Conservation (phyloP, 2,329 filamentous ascomycete species). For the Exophiala aquamarina region DNA sequence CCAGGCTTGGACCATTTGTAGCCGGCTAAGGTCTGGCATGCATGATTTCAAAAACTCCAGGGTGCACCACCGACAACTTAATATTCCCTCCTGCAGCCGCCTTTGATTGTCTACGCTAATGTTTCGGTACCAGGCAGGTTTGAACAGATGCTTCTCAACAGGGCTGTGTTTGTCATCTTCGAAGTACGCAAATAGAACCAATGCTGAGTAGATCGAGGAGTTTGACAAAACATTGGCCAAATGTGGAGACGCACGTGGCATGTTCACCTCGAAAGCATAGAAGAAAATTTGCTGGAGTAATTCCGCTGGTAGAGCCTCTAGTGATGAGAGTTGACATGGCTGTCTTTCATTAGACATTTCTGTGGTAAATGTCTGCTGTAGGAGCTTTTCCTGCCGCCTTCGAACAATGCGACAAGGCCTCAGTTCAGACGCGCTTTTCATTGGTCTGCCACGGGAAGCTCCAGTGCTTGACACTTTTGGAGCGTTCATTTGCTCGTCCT, state of each 20-base stretch:
- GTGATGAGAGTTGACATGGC: conserved; percentile 27
- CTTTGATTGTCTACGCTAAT: conserved; percentile 31
- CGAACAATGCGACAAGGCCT: conserved; percentile 11
- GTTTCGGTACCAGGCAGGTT: conserved; percentile 37
- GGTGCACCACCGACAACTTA: conserved; percentile 43
- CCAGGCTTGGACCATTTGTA: conserved; percentile 38
- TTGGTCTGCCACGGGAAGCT: conserved; percentile 18
- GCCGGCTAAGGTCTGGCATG: conserved; percentile 35
- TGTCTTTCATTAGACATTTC: not conserved
- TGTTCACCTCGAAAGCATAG: conserved; percentile 45
- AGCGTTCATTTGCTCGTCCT: too few relatives aligned
- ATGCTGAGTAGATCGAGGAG: conserved; percentile 40
- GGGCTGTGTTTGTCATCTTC: conserved; percentile 35
- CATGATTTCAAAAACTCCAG: conserved; percentile 34
- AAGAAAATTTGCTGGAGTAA: conserved; percentile 54
- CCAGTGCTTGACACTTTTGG: not conserved
- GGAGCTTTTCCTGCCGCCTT: conserved; percentile 9
- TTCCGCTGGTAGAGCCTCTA: conserved; percentile 52
- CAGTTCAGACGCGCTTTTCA: conserved; percentile 21
- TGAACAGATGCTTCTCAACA: conserved; percentile 37
- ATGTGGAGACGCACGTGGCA: conserved; percentile 42
- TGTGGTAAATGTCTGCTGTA: conserved; percentile 5
- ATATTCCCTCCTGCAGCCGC: conserved; percentile 35
- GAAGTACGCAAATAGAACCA: conserved; percentile 44
- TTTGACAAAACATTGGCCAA: conserved; percentile 42